Evolutionary conservation across 495 filamentous ascomycete species (phyloP), one percentile per base, ranked within the genome.

Genomic region (Tuber microsphaerosporum): DNA sequence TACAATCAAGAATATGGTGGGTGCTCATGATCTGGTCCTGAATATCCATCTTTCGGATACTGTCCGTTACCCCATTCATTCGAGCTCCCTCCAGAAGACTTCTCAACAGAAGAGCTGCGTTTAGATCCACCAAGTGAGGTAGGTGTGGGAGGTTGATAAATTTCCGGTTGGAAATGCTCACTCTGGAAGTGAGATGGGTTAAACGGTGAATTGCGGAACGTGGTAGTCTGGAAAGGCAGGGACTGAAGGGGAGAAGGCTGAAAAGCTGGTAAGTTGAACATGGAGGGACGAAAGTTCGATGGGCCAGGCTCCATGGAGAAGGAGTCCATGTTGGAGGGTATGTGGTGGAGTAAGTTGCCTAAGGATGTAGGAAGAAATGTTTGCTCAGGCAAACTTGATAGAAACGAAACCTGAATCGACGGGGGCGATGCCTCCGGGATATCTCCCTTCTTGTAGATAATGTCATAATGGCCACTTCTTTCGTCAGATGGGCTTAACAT

Each of bases 121-220:
- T 79, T 79, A 22, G 77, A 74, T 46, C 20, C 42, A 65, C 77
- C 31, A 73, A 75, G 65, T 70, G 77, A 79, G 4, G 76, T 79
- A 44, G 76, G 71, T 26, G 77, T 76, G 19, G 80, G 81, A 22
- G 84, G 84, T 48, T 83, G 79, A 81, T 86, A 86, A 73, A 86
- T 85, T 80, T 91, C 89, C 0, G 93, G 93, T 78, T 94, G 92
- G 78, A 96, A 96, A 79, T 94, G 91, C 73, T 90, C 87, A 80
- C 94, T 94, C 77, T 91, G 90, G 84, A 91, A 94, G 84, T 96
- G 93, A 3, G 92, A 92, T 71, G 89, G 89, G 79, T 94, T 94
- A 84, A 92, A 94, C 39, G 92, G 91, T 39, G 88, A 91, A 76
- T 88, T 88, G 75, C 86, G 86, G 76, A 88, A 88, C 10, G 86